These are phyloP conservation scores for Picea mariana DNA, from an alignment of 83 land plant genomes.

Conservation along the genomic window DNA sequence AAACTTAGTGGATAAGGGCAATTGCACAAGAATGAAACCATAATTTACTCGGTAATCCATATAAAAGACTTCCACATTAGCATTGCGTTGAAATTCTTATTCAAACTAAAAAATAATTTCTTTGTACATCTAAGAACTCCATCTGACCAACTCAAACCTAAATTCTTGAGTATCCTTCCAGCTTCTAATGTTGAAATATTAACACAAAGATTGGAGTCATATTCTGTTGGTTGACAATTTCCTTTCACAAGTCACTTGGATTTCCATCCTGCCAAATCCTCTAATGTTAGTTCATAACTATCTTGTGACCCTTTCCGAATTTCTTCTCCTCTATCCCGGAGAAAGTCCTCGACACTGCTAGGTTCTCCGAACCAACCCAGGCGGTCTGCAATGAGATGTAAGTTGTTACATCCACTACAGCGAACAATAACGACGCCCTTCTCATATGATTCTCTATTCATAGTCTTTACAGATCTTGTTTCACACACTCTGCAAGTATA, in stretches of 20 bases:
- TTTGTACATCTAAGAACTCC: neutral
- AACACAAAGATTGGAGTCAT: neutral
- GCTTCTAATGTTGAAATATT: neutral
- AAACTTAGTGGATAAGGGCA: no score
- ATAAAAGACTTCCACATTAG: neutral
- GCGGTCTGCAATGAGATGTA: slow-evolving; percentile 91
- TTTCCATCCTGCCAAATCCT: slow-evolving; percentile 80
- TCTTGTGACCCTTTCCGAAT: slow-evolving; percentile 77
- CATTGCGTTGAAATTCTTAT: neutral
- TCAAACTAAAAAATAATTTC: neutral
- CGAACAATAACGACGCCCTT: slow-evolving; percentile 91
- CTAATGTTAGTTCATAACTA: slow-evolving; percentile 68
- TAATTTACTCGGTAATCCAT: neutral
- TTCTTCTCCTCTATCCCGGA: slow-evolving; percentile 77
- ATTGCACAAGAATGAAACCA: neutral
- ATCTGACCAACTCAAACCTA: neutral
- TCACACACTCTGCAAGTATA: slow-evolving; percentile 95
- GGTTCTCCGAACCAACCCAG: slow-evolving; percentile 96
- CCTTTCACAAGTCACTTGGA: slow-evolving; percentile 19
- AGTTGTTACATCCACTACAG: slow-evolving; percentile 79
- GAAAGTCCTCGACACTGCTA: slow-evolving; percentile 82
- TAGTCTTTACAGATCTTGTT: slow-evolving; percentile 86
- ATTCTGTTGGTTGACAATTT: neutral
- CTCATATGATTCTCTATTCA: slow-evolving; percentile 89
- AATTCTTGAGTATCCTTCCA: neutral